Base-by-base conservation (phyloP, 1,284 basidiomycete species). In the Pulveroboletus ridleyi region DNA sequence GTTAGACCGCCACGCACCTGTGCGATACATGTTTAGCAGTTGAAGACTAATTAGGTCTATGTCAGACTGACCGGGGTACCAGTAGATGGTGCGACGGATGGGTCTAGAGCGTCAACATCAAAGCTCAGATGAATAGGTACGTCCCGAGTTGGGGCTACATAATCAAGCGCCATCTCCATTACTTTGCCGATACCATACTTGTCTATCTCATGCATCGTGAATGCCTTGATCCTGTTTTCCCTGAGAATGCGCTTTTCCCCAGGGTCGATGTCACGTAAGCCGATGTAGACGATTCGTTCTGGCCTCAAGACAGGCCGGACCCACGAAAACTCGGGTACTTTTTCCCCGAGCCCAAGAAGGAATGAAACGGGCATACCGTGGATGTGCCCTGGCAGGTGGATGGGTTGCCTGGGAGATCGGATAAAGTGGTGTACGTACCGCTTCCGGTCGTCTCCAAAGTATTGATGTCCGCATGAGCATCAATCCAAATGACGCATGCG, bases 281-380 rank as follows among this genome's bases (percentile, higher is more conserved):
- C 97, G 73, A 99, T 98, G 82, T 98, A 99, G 46, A 95, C 95
- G 56, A 98, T 77, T 46, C 89, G 86, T 62, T 92, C 85, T 3
- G 94, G 81, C 69, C 85, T 88, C 53, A 98, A 84, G 52, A 84
- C 67, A 52, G 93, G 89, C 74, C 90, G 87, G 68, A 96, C 82
- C 96, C 96, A 98, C 44, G 86, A 82, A 74, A 95, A 96, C 69
- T 87, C 86, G 64, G 84, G 76, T 52, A 87, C 73, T 66, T 81
- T 76, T 58, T 75, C 77, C 53, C 83, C 86, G 64, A 95, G 81
- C 8, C 94, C 92, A 62, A 96, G 85, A 61, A 99, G 88, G 88
- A 99, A 99, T 23, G 97, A 95, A 58, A 99, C 87, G 49, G 97
- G 98, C 90, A 98, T 98, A 68, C 98, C 98, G 81, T 99, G 98